Base-by-base conservation (phyloP, 164 flowering plant species). In the Magnolia kwangsiensis region DNA sequence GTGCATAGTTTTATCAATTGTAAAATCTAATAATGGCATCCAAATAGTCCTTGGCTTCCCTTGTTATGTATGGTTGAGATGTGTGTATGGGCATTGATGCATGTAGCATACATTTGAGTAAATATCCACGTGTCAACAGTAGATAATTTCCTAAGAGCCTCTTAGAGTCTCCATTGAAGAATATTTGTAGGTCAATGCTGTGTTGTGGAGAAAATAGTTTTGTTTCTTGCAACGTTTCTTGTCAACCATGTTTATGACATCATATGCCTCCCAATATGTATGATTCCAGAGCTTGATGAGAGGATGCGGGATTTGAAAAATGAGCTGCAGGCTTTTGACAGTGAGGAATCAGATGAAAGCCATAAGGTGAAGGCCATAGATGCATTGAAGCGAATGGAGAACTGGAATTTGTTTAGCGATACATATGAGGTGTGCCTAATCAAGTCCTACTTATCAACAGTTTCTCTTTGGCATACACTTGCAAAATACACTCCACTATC, bases 351-450 rank as follows among this genome's bases (percentile, higher is more conserved):
- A 83, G 96, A 91, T 83, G 97, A 96, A 84, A 87, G 63, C 79
- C 97, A 90, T 82, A 91, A 82, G 85, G 85, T 64, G 76, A 94
- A 96, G 84, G 99, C 99, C 20, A 51, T 82, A 59, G 95, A 93
- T 27, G 96, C 98, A 63, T 80, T 93, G 74, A 89, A 83, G 78
- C 84, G 98, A 71, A 93, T 95, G 96, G 98, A 95, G 83, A 93
- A 77, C 77, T 95, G 98, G 98, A 95, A 93, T 84, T 84, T 96
- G 82, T 96, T 82, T 70, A 84, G 83, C 84, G 98, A 94, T 82
- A 83, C 88, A 45, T 24, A 70, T 80, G 98, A 90, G 98, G 97
- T 92, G 73, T 71, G 78, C 31, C 27, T 49, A n/a, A 50, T 13
- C 4, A 50, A 19, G 21, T 20, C 13, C 18, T 11, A 55, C 18